Conservation (phyloP, 768 basidiomycete species). For the Mycena belliarum region DNA sequence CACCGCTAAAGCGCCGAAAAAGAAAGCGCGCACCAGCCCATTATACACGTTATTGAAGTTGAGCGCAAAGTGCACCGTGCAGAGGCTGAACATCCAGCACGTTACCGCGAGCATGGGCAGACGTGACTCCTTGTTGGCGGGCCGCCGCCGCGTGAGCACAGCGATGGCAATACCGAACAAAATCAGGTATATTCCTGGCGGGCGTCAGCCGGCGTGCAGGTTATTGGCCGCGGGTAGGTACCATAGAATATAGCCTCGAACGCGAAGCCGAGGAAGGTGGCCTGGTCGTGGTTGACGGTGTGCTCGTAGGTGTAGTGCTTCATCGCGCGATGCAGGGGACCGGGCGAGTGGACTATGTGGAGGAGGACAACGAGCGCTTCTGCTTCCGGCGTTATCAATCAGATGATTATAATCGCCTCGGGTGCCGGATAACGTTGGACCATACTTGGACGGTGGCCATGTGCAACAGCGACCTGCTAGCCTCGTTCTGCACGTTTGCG, state of each 20-base stretch:
- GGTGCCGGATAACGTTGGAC: no score
- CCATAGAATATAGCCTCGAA: slow-evolving; percentile 10
- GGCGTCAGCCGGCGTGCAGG: neutral
- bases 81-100: slow-evolving; percentile 8
- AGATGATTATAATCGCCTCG: no score
- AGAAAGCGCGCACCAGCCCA: neutral
- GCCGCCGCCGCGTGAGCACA: neutral
- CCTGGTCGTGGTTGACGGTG: slow-evolving; percentile 7
- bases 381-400: no score
- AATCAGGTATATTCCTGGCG: slow-evolving; percentile 1
- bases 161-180: neutral
- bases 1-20: neutral
- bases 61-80: slow-evolving; percentile 5
- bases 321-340: neutral
- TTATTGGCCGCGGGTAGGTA: neutral
- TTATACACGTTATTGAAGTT: slow-evolving; percentile 16
- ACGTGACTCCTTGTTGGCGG: neutral
- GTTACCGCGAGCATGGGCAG: neutral
- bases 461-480: no score
- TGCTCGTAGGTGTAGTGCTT: neutral
- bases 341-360: neutral
- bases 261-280: slow-evolving; percentile 7
- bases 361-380: no score
- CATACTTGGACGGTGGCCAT: no score
- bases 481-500: no score